Evolutionary conservation across 1,284 basidiomycete species (phyloP), one percentile per base, ranked within the genome.

Genomic region (Entoloma clypeatum): DNA sequence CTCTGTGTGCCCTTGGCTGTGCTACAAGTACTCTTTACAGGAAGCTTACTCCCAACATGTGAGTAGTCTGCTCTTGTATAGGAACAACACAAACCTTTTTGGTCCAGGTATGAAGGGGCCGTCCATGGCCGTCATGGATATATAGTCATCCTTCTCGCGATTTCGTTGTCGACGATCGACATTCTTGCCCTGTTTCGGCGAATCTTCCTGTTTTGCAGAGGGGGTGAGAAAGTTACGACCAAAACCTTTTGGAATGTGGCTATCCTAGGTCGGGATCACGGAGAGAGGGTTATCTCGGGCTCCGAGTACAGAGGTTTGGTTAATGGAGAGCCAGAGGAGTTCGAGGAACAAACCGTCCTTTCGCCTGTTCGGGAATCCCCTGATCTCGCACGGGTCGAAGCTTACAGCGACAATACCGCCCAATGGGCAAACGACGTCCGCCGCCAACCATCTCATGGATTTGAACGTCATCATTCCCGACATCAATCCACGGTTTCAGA

Each of bases 11-110:
- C 1, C 57, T 90, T 26, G 86, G 86, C 7, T 74, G 82, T 50
- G 68, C 77, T 7, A 64, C 79, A 17, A 81, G 79, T 51, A 69
- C 70, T 2, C 58, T 86, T 23, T 91, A 91, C 59, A 70, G 69
- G 39, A 87, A 87, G 52, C 60, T 84, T 41, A 89, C 86, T 1
- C 86, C 87, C 1, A 71, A 90, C 60, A 79, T 90, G 82, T 92
- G 67, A 60, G 79, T 69, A 44, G 37, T 54, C 45, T 35, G 37
- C 44, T 26, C 42, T 42, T 35, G 43, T 32, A 40, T 47, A 53
- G 48, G 22, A 31, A 34, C 44, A 38, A 48, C 27, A 25, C 54
- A 47, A 19, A 46, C 43, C 39, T 39, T 30, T 33, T 22, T 19
- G 22, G 26, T 40, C 56, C 36, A 88, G 85, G 78, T 88, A 88